phyloP scores from a whole-genome alignment of 2,329 filamentous ascomycete species.

The Venturia oleaginea region DNA sequence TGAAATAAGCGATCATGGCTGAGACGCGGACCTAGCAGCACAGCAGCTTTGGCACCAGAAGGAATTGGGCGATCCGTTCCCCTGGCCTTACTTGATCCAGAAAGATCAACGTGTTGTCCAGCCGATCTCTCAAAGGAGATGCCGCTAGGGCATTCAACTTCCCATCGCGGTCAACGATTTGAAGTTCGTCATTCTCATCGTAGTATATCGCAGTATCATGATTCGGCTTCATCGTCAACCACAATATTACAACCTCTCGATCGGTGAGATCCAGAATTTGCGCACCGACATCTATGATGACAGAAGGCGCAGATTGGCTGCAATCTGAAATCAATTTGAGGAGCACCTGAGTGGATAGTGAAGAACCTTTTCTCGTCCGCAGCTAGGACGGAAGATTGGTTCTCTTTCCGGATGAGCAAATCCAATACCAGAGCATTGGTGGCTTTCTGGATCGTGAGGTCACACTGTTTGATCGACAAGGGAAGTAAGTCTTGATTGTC shows the following conservation, averaged over 20 bases:
- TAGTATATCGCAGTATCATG: slow-evolving; percentile 49
- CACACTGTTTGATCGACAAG: slow-evolving; percentile 44
- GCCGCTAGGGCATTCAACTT: slow-evolving; percentile 41
- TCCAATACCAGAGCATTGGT: slow-evolving; percentile 60
- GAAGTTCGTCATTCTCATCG: slow-evolving; percentile 45
- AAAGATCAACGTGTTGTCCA: slow-evolving; percentile 55
- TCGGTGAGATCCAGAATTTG: slow-evolving; percentile 59
- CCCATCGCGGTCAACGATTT: slow-evolving; percentile 42
- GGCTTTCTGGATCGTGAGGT: slow-evolving; percentile 46
- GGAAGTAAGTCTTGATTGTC: slow-evolving; percentile 54
- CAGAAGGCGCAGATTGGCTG: slow-evolving; percentile 36
- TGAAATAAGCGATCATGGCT: too few species aligned
- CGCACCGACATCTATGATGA: slow-evolving; percentile 64
- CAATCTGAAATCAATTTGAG: slow-evolving; percentile 37
- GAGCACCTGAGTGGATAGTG: slow-evolving; percentile 33
- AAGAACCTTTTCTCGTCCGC: slow-evolving; percentile 2
- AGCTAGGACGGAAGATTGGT: slow-evolving; percentile 29
- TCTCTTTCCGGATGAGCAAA: slow-evolving; percentile 48
- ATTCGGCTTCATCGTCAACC: slow-evolving; percentile 35
- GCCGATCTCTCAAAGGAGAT: slow-evolving; percentile 49
- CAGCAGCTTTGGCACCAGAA: slow-evolving; percentile 48
- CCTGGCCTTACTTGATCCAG: slow-evolving; percentile 62
- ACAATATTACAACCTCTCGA: slow-evolving; percentile 41
- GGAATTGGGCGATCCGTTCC: slow-evolving; percentile 61
- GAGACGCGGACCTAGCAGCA: slow-evolving; percentile 58